phyloP scores from a whole-genome alignment of 2,329 filamentous ascomycete species.

The Botrytis paeoniae region DNA sequence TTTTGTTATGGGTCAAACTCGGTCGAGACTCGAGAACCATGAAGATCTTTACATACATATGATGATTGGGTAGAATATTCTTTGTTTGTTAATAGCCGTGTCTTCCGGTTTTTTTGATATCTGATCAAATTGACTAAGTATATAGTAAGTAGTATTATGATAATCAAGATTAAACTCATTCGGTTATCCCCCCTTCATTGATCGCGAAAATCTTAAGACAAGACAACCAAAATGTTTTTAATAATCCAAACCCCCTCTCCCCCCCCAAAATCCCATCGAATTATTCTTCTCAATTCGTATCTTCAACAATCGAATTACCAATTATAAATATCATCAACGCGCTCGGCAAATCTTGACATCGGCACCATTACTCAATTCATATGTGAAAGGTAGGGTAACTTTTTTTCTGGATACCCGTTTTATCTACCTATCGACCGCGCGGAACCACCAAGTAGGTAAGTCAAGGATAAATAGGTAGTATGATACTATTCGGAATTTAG shows the following conservation, averaged over 20 bases:
- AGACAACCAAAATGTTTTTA: neutral
- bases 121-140: neutral
- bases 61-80: neutral
- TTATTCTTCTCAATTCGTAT: neutral
- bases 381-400: neutral
- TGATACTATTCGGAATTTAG: neutral
- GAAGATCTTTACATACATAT: neutral
- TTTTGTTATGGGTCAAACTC: neutral
- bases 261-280: neutral
- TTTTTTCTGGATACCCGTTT: neutral
- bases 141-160: neutral
- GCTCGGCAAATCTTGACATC: constrained; percentile 3
- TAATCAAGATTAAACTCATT: neutral
- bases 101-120: neutral
- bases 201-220: neutral
- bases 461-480: neutral
- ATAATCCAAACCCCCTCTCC: neutral
- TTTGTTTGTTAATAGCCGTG: neutral
- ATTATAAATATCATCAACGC: neutral
- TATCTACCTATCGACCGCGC: neutral
- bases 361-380: constrained; percentile 5
- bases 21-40: neutral
- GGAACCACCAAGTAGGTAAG: neutral
- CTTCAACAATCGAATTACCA: neutral
- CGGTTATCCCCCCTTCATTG: neutral